A percentile compares a stretch with the other conserved stretches of the same genome.
These are phyloP conservation scores for Purshia tridentata DNA, from an alignment of 306 rosid genomes.

Conservation along the genomic window DNA sequence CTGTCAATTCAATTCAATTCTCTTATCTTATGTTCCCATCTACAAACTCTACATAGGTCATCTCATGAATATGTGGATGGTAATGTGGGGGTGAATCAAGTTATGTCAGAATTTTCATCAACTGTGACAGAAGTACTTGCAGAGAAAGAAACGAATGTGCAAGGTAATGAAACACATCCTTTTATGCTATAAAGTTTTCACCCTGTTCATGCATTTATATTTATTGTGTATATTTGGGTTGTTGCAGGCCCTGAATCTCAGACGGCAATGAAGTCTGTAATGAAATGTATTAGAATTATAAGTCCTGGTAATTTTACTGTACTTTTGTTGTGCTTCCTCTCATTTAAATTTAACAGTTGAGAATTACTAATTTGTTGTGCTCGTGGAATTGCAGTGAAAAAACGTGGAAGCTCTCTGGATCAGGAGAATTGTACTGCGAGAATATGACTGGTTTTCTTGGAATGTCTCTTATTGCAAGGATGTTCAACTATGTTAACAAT, in stretches of 20 bases:
- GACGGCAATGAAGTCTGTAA: conserved; percentile 52
- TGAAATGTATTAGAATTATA: conserved; percentile 55
- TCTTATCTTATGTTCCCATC: conserved; percentile 22
- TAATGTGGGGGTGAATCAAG: conserved; percentile 33
- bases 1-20: background rate
- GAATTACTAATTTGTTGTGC: conserved; percentile 4
- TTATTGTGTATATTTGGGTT: conserved; percentile 10
- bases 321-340: background rate
- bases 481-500: conserved; percentile 3
- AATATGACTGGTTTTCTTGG: conserved; percentile 24
- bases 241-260: conserved; percentile 53
- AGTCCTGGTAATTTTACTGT: conserved; percentile 60
- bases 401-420: conserved; percentile 24
- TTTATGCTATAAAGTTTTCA: background rate
- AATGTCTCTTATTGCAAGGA: conserved; percentile 14
- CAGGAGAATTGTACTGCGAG: conserved; percentile 32
- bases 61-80: conserved; percentile 40
- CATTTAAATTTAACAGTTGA: background rate
- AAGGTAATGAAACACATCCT: conserved; percentile 36
- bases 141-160: conserved; percentile 43
- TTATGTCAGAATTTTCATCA: conserved; percentile 55
- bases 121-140: conserved; percentile 51
- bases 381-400: conserved; percentile 46
- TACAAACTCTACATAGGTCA: conserved; percentile 36
- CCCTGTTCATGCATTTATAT: background rate